Evolutionary conservation across 768 basidiomycete species (phyloP), one percentile per base, ranked within the genome.

Genomic region (Tremella mesenterica): DNA sequence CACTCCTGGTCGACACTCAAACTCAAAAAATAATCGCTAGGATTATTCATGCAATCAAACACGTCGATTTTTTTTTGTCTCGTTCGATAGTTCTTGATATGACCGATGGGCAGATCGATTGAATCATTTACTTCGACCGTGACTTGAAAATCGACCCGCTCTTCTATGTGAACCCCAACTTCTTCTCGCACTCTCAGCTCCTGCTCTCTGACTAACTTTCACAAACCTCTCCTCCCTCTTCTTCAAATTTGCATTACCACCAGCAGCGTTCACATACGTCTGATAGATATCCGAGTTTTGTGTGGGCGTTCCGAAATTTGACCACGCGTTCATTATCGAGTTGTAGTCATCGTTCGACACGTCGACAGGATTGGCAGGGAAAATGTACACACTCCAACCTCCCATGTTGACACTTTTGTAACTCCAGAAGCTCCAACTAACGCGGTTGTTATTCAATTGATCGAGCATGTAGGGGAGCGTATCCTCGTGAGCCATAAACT

Each of bases 361-460:
- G 46, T 63, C 59, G 25, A 69, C 64, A 26, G 47, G 34, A 38
- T 56, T 53, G 25, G 36, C 38, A 6, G 23, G 38, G 48, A 57
- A 58, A 54, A 65, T 69, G 54, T 54, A 63, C n/a, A 65, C 31
- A 51, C 63, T 64, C 64, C 64, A 63, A 38, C 61, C 44, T 27
- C 58, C 54, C 58, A 52, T 52, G 46, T 56, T 52, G 26, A 53
- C 47, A 8, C 43, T 63, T 25, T 58, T 61, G 47, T 59, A 52
- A 8, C 64, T 55, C 67, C 67, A 69, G n/a, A 50, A 49, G 28
- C 53, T 45, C 67, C 67, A 69, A 38, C 58, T 61, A 39, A 69
- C 49, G 25, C 54, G 49, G 39, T 48, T 41, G 13, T 43, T 12
- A 60, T 69, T 63, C 44, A 65, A 25, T 44, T 69, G 57, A 26